Evolutionary conservation across 192 early-diverging fungal genomes (phyloP), one percentile per base, ranked within the genome.

Genomic region (Jimgerdemannia lactiflua): DNA sequence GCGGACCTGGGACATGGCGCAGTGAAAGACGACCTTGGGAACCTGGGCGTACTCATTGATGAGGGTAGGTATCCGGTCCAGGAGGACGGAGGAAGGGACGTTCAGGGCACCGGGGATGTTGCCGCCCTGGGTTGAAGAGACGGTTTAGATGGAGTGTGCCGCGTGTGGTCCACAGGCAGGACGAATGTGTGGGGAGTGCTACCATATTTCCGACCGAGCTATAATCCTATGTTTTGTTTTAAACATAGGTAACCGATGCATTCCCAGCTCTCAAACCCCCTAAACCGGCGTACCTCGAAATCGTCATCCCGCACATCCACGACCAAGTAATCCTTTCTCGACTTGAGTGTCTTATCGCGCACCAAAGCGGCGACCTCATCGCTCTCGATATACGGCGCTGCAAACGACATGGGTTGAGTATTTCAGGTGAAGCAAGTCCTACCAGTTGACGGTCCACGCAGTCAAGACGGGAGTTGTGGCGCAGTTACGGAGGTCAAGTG

Each of bases 1-100:
- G 66, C 94, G 87, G 4, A 91, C 88, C 84, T 97, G 95, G 19
- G 94, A 96, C 20, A 95, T 77, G 3, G 94, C 91, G 74, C 96
- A 98, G 77, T 97, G 95, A 73, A 98, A 97, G 74, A 93, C 84
- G 3, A 98, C 74, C 39, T 82, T 71, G 2, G 93, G 93, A 4
- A 94, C 88, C 41, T 76, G 14, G 39, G 73, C 70, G 79, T 91
- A 91, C 67, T 90, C 73, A 17, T 82, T 79, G 70, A 91, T 77
- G 42, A 89, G 42, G 7, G 65, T 70, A 2, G 78, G 82, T 0
- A 87, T 79, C 42, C 69, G 64, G 39, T 87, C 88, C 4, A 76
- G 75, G 64, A 97, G 82, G 41, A 91, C 77, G 10, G 83, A 79
- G 4, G 92, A 87, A 0, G 94, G 94, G 29, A 96, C 83, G 76